A percentile compares a stretch with the other conserved stretches of the same genome.
Evolutionary conservation across 306 rosid genomes (phyloP).

Genomic region (Cyamopsis tetragonoloba): DNA sequence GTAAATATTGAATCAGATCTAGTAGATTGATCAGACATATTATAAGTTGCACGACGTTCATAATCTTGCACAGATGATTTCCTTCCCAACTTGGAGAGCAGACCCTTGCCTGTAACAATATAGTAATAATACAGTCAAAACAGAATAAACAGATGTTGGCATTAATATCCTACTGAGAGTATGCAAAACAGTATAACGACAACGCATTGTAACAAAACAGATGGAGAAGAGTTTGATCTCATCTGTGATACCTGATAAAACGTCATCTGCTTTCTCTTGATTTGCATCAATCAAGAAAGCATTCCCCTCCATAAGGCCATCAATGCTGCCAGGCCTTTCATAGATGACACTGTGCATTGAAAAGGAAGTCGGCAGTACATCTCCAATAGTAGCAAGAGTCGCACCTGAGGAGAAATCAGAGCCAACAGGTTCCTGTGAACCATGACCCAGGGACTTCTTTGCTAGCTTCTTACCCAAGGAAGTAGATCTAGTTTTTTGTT

Average conservation of each 20-base stretch:
- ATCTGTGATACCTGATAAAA: conserved; percentile 57
- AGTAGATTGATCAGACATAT: conserved; percentile 46
- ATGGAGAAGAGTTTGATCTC: neutral
- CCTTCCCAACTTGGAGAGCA: conserved; percentile 69
- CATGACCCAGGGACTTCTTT: conserved; percentile 59
- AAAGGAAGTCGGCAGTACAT: conserved; percentile 52
- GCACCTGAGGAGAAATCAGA: conserved; percentile 95
- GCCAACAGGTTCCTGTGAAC: conserved; percentile 82
- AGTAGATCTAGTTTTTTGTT: conserved; percentile 61
- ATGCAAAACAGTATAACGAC: neutral
- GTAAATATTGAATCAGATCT: conserved; percentile 72
- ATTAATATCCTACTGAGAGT: conserved; percentile 1
- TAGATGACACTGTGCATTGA: conserved; percentile 49
- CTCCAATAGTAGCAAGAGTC: conserved; percentile 73
- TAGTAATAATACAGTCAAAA: conserved; percentile 31
- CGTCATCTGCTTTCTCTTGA: conserved; percentile 75
- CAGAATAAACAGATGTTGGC: conserved; percentile 5
- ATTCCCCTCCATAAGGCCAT: conserved; percentile 65
- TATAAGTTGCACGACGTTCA: conserved; percentile 81
- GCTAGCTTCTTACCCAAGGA: conserved; percentile 61
- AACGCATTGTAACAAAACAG: neutral
- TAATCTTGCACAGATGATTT: conserved; percentile 59
- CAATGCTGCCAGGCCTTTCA: conserved; percentile 67
- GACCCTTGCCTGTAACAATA: conserved; percentile 59
- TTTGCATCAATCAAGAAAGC: conserved; percentile 59